Percentiles rank a stretch among this genome's conserved stretches.
phyloP scores from a whole-genome alignment of 2,329 filamentous ascomycete genomes.

The Myriosclerotinia duriaeana region DNA sequence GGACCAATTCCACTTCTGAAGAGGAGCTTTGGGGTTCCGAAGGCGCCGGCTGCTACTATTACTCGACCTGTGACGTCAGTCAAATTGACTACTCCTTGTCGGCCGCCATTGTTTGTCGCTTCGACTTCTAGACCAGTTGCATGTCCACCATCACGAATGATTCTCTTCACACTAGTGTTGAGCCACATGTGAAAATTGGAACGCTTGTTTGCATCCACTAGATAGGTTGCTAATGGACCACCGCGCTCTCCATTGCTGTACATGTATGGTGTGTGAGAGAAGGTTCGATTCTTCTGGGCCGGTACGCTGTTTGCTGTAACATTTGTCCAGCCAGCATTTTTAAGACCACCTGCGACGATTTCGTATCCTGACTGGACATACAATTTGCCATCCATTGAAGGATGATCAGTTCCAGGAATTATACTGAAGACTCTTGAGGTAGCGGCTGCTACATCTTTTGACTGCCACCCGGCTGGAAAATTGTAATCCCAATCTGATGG shows the following conservation, averaged over 20 bases:
- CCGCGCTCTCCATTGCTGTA: constrained; percentile 64
- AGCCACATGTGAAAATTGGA: constrained; percentile 67
- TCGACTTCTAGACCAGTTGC: constrained; percentile 70
- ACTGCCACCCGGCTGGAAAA: constrained; percentile 71
- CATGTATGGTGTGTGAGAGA: constrained; percentile 65
- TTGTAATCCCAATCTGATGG: constrained; percentile 68
- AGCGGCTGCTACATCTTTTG: constrained; percentile 58
- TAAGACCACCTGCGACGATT: constrained; percentile 59
- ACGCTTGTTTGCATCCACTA: constrained; percentile 58
- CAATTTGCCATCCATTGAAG: constrained; percentile 64
- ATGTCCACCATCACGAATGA: constrained; percentile 61
- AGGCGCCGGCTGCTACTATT: constrained; percentile 66
- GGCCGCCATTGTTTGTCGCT: constrained; percentile 52
- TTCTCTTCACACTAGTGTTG: constrained; percentile 64
- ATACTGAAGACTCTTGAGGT: constrained; percentile 63
- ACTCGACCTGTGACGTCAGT: constrained; percentile 61
- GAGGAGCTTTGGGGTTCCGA: constrained; percentile 61
- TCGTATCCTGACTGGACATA: constrained; percentile 69
- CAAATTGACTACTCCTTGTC: constrained; percentile 59
- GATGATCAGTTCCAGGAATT: constrained; percentile 67
- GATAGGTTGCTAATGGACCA: constrained; percentile 70
- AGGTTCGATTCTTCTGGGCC: constrained; percentile 64
- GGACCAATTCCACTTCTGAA: constrained; percentile 64
- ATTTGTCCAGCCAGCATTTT: constrained; percentile 59
- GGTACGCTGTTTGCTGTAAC: constrained; percentile 59